Evolutionary conservation across 768 basidiomycete genomes (phyloP).

Genomic region (Rhizopogon salebrosus): DNA sequence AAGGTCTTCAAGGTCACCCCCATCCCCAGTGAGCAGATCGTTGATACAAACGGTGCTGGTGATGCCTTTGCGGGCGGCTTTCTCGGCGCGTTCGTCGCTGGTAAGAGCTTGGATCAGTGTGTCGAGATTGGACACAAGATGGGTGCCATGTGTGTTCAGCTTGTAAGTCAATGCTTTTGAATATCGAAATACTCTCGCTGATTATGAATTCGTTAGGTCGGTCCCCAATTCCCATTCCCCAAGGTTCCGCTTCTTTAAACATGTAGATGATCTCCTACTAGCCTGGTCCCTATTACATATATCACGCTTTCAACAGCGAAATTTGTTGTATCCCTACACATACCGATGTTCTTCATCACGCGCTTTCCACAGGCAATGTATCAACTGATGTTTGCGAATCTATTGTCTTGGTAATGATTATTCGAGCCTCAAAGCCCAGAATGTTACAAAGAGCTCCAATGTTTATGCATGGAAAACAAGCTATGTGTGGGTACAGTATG

Average conservation of each 20-base stretch:
- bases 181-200: neutral
- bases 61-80: slow-evolving; percentile 98
- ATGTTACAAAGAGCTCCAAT: slow-evolving; percentile 1
- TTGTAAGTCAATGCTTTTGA: slow-evolving; percentile 40
- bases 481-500: slow-evolving; percentile 15
- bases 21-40: slow-evolving; percentile 60
- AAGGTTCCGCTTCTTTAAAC: slow-evolving; percentile 42
- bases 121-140: slow-evolving; percentile 85
- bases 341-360: slow-evolving; percentile 15
- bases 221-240: slow-evolving; percentile 53
- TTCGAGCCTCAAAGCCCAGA: neutral
- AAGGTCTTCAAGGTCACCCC: slow-evolving; percentile 55
- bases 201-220: slow-evolving; percentile 33
- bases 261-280: too few relatives aligned
- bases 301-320: slow-evolving; percentile 36
- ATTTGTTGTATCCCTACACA: slow-evolving; percentile 19
- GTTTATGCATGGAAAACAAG: slow-evolving; percentile 6
- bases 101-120: slow-evolving; percentile 71
- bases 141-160: slow-evolving; percentile 79
- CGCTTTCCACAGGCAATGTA: slow-evolving; percentile 35
- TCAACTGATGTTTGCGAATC: slow-evolving; percentile 8
- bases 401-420: neutral
- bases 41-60: slow-evolving; percentile 98
- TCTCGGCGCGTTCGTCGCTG: slow-evolving; percentile 76
- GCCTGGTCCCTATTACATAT: too few relatives aligned